Evolutionary conservation across 208 protist genomes (phyloP).

Genomic region (Wallacemonas rigidus): DNA sequence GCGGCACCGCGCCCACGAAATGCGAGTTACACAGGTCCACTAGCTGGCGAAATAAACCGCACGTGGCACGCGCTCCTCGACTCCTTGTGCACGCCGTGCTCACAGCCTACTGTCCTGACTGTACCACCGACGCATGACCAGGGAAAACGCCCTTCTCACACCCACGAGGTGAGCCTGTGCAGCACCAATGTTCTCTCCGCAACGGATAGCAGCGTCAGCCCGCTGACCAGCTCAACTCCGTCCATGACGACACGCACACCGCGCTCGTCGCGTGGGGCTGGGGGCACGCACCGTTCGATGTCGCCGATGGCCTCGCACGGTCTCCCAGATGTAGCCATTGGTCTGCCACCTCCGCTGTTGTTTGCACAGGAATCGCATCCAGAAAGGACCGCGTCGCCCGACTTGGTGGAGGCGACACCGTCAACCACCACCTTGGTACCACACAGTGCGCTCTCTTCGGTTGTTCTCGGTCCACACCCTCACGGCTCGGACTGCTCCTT

Average conservation of each 20-base stretch:
- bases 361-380: background rate
- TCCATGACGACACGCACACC: background rate
- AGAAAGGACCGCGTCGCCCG: background rate
- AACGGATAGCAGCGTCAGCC: background rate
- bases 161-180: background rate
- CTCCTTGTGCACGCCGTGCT: background rate
- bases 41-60: background rate
- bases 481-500: background rate
- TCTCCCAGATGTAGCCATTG: background rate
- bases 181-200: background rate
- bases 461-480: background rate
- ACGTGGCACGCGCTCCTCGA: constrained; percentile 7
- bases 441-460: constrained; percentile 4
- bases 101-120: background rate
- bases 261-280: background rate
- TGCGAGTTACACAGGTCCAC: too few relatives aligned
- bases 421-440: constrained; percentile 12
- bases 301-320: background rate
- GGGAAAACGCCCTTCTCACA: background rate
- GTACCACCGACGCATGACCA: background rate
- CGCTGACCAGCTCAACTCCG: background rate
- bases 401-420: background rate
- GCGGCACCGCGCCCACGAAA: background rate
- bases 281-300: background rate
- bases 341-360: constrained; percentile 5